Conservation (phyloP, 495 filamentous ascomycete species). For the Aspergillus ostianus region DNA sequence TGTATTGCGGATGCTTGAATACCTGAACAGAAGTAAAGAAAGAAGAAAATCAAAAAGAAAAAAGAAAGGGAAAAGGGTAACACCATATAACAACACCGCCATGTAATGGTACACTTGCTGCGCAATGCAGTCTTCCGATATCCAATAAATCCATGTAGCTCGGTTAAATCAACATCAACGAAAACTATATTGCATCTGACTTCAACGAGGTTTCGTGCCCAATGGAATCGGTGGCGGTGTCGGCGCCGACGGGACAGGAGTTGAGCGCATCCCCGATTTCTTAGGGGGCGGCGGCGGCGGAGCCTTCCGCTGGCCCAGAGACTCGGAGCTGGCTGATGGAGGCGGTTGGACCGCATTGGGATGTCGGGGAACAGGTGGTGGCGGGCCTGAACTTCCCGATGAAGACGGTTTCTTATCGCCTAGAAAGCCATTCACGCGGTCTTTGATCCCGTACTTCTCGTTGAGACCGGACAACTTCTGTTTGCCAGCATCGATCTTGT, state of each 20-base stretch:
- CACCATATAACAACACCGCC: no score
- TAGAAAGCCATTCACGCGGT: conserved; percentile 37
- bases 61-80: no score
- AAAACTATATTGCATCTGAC: not conserved
- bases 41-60: no score
- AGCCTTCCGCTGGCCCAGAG: conserved; percentile 54
- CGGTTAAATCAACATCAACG: not conserved
- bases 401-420: conserved; percentile 33
- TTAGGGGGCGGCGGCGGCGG: conserved; percentile 70
- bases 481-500: conserved; percentile 66
- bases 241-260: conserved; percentile 27
- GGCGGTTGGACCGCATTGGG: conserved; percentile 22
- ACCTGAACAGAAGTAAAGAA: no score
- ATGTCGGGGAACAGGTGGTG: conserved; percentile 27
- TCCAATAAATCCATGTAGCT: not conserved
- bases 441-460: conserved; percentile 22
- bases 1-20: no score
- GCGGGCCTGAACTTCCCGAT: conserved; percentile 16
- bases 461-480: conserved; percentile 54
- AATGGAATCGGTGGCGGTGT: conserved; percentile 42
- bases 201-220: conserved; percentile 46
- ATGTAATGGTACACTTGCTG: no score
- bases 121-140: not conserved
- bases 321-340: conserved; percentile 15
- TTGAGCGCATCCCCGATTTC: conserved; percentile 44